Base-by-base conservation (phyloP, 192 early-diverging fungal genomes). In the Coemansia sp. region DNA sequence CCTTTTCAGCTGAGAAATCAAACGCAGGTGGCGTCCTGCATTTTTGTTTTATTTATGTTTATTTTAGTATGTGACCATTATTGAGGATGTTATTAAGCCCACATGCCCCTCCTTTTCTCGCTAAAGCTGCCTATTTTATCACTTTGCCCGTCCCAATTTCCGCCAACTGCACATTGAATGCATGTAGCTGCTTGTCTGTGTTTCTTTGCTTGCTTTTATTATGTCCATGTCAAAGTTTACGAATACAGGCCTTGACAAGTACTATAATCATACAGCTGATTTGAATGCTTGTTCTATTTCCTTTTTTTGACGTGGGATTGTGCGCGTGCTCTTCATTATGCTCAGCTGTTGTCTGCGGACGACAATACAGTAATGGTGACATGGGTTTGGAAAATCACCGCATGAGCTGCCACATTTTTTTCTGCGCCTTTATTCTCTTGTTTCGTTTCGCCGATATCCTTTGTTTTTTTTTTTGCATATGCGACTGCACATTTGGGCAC, bases 11-110 rank as follows among this genome's bases (percentile, higher is more conserved):
- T 47, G 46, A 47, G 46, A 4, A 19, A 47, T 23, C 22, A 22
- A 19, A 51, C 49, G 49, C 49, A 51, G 49, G 49, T 51, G 49
- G 49, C 49, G 49, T 51, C 49, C 49, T 51, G 49, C 49, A 23
- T 51, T 16, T 51, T 51, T 42, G 13, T 42, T 42, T 42, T 42
- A 35, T 35, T 35, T 1, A n/a, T n/a, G n/a, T 35, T 16, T 42
- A 18, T 42, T 42, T 42, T 35, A 9, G 46, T 48, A 18, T 18
- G 46, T 48, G 46, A 48, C 46, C 46, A 48, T 18, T 22, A 16
- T 48, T 48, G 46, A 10, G 39, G 11, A 4, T 18, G 39, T 42
- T 42, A 42, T 42, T 42, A 42, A 51, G 49, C 49, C 49, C 24
- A 51, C 49, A 51, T 51, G 49, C 6, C 49, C 22, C 20, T n/a